phyloP scores from a whole-genome alignment of 75 land plant species.

The Picea glauca region DNA sequence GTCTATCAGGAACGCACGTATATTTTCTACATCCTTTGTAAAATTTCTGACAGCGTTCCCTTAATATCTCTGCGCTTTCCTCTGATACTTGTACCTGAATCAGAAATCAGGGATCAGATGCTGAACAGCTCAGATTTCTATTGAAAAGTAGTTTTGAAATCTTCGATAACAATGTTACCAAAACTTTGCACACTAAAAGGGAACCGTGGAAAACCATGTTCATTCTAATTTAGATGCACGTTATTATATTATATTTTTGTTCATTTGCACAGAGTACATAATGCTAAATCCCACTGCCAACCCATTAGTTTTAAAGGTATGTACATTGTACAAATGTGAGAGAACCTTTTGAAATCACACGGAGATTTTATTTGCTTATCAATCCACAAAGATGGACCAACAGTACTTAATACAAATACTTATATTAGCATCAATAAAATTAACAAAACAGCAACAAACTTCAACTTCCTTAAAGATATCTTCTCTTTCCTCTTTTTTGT shows the following conservation, averaged over 20 bases:
- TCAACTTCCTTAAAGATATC: too few relatives aligned
- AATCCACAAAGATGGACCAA: too few relatives aligned
- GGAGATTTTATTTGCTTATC: too few relatives aligned
- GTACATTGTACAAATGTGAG: not conserved
- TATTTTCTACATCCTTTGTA: conserved; percentile 87
- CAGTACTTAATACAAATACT: too few relatives aligned
- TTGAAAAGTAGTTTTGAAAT: not conserved
- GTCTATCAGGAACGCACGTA: conserved; percentile 50
- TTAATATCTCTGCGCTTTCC: conserved; percentile 70
- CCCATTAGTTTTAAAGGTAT: not conserved
- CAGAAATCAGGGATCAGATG: not conserved
- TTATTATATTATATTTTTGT: conserved; percentile 1
- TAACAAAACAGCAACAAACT: too few relatives aligned
- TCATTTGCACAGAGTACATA: not conserved
- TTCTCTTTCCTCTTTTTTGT: too few relatives aligned
- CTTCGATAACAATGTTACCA: not conserved
- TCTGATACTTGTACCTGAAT: conserved; percentile 74
- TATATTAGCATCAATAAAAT: too few relatives aligned
- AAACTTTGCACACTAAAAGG: not conserved
- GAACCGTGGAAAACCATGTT: not conserved
- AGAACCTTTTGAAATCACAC: too few relatives aligned
- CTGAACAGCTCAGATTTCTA: not conserved
- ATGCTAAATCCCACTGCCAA: not conserved
- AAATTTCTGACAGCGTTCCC: conserved; percentile 87
- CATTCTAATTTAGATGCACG: not conserved